Evolutionary conservation across 768 basidiomycete genomes (phyloP).

Genomic region (Myochromella boudieri): DNA sequence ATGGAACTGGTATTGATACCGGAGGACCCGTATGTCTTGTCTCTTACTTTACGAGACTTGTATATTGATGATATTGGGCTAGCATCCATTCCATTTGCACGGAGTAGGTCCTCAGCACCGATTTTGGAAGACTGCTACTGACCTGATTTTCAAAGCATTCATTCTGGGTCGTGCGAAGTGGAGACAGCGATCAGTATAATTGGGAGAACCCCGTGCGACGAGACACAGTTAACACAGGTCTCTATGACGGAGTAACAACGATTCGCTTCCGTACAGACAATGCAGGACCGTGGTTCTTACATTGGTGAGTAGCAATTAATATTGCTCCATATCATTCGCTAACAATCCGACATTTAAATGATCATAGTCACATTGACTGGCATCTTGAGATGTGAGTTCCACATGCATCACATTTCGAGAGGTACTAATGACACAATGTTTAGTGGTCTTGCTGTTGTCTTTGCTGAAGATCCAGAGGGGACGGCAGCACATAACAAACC

Average conservation of each 20-base stretch:
- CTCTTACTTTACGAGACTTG: background rate
- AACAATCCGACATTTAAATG: background rate
- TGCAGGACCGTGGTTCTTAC: conserved; percentile 49
- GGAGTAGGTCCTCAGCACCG: background rate
- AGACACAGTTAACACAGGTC: conserved; percentile 35
- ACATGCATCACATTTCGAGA: background rate
- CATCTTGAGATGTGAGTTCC: conserved; percentile 9
- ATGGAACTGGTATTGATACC: background rate
- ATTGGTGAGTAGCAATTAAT: conserved; percentile 1
- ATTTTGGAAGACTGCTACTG: too few relatives aligned
- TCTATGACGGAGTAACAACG: conserved; percentile 35
- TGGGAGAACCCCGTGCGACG: conserved; percentile 21
- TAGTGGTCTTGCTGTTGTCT: conserved; percentile 7
- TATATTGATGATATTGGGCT: too few relatives aligned
- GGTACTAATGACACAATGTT: background rate
- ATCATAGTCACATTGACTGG: conserved; percentile 16
- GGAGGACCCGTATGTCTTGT: background rate
- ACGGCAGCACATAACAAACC: conserved; percentile 2
- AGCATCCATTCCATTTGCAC: background rate
- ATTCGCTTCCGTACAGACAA: conserved; percentile 67
- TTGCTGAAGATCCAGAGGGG: conserved; percentile 7
- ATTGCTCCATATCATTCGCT: background rate
- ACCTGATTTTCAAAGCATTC: conserved; percentile 26
- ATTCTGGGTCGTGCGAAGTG: conserved; percentile 37
- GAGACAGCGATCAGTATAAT: conserved; percentile 28